Percentiles rank a stretch among this genome's conserved stretches.
Conservation (phyloP, 1,284 basidiomycete genomes). For the Rhizopogon parksii region DNA sequence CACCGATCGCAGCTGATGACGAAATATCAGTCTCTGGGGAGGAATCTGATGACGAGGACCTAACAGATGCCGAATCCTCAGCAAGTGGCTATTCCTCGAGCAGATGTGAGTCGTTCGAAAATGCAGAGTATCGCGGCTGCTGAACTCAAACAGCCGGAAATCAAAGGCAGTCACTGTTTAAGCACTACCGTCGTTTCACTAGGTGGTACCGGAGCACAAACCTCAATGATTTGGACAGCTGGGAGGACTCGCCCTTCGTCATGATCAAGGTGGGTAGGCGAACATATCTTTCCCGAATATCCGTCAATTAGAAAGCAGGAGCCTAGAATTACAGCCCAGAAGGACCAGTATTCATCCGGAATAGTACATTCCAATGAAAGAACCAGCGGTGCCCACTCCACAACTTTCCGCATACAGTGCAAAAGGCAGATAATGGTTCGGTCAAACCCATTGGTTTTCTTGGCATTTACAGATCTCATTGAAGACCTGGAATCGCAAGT, state of each 20-base stretch:
- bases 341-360: not conserved
- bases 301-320: not conserved
- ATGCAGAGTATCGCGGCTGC: constrained; percentile 9
- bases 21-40: constrained; percentile 54
- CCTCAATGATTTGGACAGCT: constrained; percentile 26
- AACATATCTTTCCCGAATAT: not conserved
- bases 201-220: constrained; percentile 26
- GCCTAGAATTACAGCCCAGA: not conserved
- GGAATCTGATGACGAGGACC: constrained; percentile 69
- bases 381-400: not conserved
- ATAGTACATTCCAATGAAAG: not conserved
- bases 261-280: constrained; percentile 24
- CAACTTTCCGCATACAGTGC: not conserved
- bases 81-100: constrained; percentile 51
- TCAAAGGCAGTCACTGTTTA: constrained; percentile 12
- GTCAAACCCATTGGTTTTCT: not conserved
- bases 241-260: constrained; percentile 34
- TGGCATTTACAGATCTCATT: not conserved
- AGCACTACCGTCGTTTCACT: constrained; percentile 23
- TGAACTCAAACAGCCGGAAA: constrained; percentile 13
- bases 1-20: constrained; percentile 31
- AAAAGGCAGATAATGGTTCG: not conserved
- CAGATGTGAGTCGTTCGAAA: constrained; percentile 17
- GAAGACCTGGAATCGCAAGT: not conserved
- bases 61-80: constrained; percentile 47